Conservation (phyloP, 345 rosid species). For the Eucalyptus polyanthemos region DNA sequence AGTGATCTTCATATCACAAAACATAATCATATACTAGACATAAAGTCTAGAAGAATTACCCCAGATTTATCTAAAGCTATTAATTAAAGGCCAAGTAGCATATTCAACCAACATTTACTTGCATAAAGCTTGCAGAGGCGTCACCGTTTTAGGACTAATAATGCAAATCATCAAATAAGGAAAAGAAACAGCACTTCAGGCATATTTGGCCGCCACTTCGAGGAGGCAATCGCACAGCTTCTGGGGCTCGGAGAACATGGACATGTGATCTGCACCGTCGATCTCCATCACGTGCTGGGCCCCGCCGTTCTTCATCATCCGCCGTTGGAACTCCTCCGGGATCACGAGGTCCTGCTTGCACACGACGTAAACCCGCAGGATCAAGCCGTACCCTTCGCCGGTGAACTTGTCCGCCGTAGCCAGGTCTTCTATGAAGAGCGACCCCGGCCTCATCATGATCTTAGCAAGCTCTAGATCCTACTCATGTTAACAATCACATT, state of each 20-base stretch:
- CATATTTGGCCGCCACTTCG: conserved; percentile 4
- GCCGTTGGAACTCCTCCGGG: conserved; percentile 1
- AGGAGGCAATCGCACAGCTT: conserved; percentile 9
- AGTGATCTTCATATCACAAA: not conserved
- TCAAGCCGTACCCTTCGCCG: not conserved
- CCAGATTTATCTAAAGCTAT: not conserved
- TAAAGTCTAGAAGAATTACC: not conserved
- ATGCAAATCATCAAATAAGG: not conserved
- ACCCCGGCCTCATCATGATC: conserved; percentile 19
- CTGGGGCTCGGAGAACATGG: conserved; percentile 23
- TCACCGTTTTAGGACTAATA: not conserved
- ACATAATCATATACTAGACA: not conserved
- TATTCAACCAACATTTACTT: not conserved
- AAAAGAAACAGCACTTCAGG: not conserved
- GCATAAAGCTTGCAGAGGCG: not conserved
- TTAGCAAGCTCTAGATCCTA: conserved; percentile 30
- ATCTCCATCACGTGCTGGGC: conserved; percentile 1
- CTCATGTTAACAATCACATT: not conserved
- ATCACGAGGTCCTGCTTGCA: conserved; percentile 4
- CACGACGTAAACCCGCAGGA: not conserved
- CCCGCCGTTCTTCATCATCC: conserved; percentile 1
- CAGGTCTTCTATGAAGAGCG: conserved; percentile 13
- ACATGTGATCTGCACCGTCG: conserved; percentile 14
- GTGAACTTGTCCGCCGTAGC: conserved; percentile 8
- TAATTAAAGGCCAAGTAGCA: not conserved